phyloP scores from a whole-genome alignment of 805 yeast species.

The Candida nanaspora region DNA sequence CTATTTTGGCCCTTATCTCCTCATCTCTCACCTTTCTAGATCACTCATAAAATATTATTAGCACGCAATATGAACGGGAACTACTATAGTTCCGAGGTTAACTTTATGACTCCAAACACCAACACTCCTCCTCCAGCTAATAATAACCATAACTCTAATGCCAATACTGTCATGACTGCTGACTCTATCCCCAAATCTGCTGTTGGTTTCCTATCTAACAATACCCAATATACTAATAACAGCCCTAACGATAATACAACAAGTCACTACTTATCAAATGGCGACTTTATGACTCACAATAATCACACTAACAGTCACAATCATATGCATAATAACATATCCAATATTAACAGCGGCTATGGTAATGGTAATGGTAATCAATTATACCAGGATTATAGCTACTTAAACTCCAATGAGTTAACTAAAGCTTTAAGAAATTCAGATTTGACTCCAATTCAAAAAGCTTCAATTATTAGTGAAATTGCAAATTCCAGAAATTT shows the following conservation, averaged over 20 bases:
- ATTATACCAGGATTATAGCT: not conserved
- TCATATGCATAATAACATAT: too few relatives aligned
- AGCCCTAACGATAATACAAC: too few relatives aligned
- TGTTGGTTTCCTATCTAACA: too few relatives aligned
- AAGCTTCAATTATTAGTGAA: slow-evolving; percentile 2
- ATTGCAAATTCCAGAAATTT: not conserved
- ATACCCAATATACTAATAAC: too few relatives aligned
- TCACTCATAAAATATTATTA: too few relatives aligned
- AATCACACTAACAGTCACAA: not conserved
- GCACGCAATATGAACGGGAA: not conserved
- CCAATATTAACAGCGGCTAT: not conserved
- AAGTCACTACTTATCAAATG: too few relatives aligned
- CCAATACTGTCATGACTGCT: not conserved
- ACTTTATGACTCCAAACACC: not conserved
- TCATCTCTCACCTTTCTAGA: too few relatives aligned
- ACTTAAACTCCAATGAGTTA: slow-evolving; percentile 6
- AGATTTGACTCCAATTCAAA: slow-evolving; percentile 13
- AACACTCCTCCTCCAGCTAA: not conserved
- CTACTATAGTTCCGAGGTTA: not conserved
- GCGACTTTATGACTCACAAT: too few relatives aligned
- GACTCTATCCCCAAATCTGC: too few relatives aligned
- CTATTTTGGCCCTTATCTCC: too few relatives aligned
- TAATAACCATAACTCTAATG: not conserved
- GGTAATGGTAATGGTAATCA: not conserved
- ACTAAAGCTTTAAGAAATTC: slow-evolving; percentile 13